Evolutionary conservation across 257 asterid species (phyloP).

Genomic region (Solanum sparsipilum): DNA sequence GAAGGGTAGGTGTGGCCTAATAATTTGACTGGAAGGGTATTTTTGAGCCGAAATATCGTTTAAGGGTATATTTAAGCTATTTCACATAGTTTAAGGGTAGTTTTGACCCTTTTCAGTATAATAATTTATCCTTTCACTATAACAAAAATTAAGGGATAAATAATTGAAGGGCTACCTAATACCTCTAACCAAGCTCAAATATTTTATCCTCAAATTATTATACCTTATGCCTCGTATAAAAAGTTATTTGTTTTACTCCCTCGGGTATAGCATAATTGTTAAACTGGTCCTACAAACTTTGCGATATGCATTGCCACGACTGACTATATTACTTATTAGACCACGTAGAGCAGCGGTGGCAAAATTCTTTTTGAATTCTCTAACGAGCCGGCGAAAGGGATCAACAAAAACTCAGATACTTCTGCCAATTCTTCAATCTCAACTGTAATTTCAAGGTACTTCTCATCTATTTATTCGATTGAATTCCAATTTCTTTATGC

Average conservation of each 20-base stretch:
- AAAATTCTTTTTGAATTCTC: neutral
- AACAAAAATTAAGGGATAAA: rapidly evolving
- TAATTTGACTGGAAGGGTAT: too few species aligned
- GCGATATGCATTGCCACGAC: neutral
- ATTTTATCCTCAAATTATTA: too few species aligned
- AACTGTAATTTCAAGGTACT: neutral
- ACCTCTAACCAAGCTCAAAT: too few species aligned
- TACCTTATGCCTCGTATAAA: too few species aligned
- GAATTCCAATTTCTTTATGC: neutral
- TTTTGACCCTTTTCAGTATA: too few species aligned
- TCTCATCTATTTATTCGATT: neutral
- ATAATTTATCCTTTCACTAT: too few species aligned
- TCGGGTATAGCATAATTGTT: neutral
- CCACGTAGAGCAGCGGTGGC: neutral
- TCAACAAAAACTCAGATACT: neutral
- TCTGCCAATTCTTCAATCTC: neutral
- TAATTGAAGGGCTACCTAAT: too few species aligned
- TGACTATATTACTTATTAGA: neutral
- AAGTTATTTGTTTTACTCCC: neutral
- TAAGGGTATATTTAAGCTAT: too few species aligned
- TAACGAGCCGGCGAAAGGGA: neutral
- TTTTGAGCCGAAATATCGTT: too few species aligned
- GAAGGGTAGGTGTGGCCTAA: too few species aligned
- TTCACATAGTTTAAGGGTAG: too few species aligned
- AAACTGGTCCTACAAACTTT: neutral